Evolutionary conservation across 805 yeast species (phyloP).

Genomic region (Kregervanrija delftensis): DNA sequence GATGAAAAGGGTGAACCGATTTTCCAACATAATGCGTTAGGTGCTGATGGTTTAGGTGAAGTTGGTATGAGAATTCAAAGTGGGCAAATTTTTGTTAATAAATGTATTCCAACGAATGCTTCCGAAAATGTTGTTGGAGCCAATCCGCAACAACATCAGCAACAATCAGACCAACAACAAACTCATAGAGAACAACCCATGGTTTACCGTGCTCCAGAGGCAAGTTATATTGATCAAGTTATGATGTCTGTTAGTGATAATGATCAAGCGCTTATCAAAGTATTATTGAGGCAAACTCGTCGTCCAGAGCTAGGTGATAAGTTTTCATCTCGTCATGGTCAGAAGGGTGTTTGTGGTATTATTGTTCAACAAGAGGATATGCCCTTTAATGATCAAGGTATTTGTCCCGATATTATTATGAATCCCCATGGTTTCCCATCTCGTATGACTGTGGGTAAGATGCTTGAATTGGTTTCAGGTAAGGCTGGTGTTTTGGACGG

Average conservation of each 20-base stretch:
- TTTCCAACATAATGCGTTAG: slow-evolving; percentile 79
- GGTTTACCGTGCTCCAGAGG: slow-evolving; percentile 89
- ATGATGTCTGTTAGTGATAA: slow-evolving; percentile 95
- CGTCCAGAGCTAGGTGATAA: slow-evolving; percentile 97
- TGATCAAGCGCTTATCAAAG: slow-evolving; percentile 91
- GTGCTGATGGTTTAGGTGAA: slow-evolving; percentile 94
- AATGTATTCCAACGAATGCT: slow-evolving; percentile 84
- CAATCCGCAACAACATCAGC: slow-evolving; percentile 17
- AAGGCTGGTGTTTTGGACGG: slow-evolving; percentile 97
- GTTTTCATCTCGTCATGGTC: slow-evolving; percentile 96
- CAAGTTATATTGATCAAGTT: slow-evolving; percentile 92
- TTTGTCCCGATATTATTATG: slow-evolving; percentile 94
- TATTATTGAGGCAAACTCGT: slow-evolving; percentile 87
- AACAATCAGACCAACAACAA: slow-evolving; percentile 25
- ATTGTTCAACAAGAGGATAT: slow-evolving; percentile 95
- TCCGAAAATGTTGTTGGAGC: slow-evolving; percentile 54
- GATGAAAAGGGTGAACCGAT: slow-evolving; percentile 77
- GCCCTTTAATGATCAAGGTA: slow-evolving; percentile 91
- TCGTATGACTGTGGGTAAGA: slow-evolving; percentile 99
- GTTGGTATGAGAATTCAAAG: slow-evolving; percentile 86
- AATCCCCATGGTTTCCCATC: slow-evolving; percentile 99
- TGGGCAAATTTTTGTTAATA: slow-evolving; percentile 92
- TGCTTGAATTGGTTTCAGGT: slow-evolving; percentile 94
- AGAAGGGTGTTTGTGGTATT: slow-evolving; percentile 98
- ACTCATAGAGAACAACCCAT: slow-evolving; percentile 86